Evolutionary conservation across 495 filamentous ascomycete genomes (phyloP), one percentile per base, ranked within the genome.

Genomic region (Rostrohypoxylon terebratum): DNA sequence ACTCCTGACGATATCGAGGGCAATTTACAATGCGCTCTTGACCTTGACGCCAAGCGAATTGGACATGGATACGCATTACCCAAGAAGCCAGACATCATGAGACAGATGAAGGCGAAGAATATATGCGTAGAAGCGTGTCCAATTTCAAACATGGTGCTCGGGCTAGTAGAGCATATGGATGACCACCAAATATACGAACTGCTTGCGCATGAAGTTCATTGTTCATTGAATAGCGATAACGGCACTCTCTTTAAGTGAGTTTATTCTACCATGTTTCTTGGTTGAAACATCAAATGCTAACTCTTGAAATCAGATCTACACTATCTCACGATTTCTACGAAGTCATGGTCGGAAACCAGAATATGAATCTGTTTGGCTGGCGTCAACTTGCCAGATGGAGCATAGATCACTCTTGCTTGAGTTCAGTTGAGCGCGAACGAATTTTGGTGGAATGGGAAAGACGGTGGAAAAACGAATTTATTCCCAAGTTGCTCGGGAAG

Each of bases 51-150:
- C 0, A 90, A 93, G 64, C 88, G 96, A 14, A 95, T 99, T 33
- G 95, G 95, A 0, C 94, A 98, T 69, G 96, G 92, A n/a, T 97
- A 93, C 73, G 94, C 92, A 0, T 83, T 99, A 7, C 93, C 90
- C 69, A 91, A 92, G 62, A 96, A 98, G 77, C 94, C 94, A 0
- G 85, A 93, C 16, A 84, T 98, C 44, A 90, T 96, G 68, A 86
- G 92, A 62, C 85, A 94, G 73, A 90, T 97, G 81, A 94, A 94
- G 78, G 87, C 91, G 59, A 91, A 91, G 68, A 87, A 88, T 59
- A 92, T 98, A 61, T 88, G 95, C 23, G 81, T 98, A 36, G 96
- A 99, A 77, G 89, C 91, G 51, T 98, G 94, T 72, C 94, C 95
- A 0, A 93, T 97, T 67, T 94, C 91, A 4, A 97, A 97, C 77